phyloP scores from a whole-genome alignment of 2,329 filamentous ascomycete genomes.

The Ophiosphaerella narmari region DNA sequence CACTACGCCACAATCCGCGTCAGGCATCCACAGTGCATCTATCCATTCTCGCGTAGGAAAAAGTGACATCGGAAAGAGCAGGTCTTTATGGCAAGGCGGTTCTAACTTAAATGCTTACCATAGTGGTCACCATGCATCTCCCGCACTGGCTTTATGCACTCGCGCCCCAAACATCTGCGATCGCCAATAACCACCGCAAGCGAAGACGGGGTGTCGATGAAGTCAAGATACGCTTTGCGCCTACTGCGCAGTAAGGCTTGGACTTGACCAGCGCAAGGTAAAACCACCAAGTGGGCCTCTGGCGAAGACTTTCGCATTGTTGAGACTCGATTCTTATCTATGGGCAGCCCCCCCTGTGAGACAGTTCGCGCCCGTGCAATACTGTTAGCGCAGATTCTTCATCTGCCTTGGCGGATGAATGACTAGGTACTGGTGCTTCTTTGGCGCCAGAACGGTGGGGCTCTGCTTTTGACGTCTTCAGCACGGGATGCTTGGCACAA shows the following conservation, averaged over 20 bases:
- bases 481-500: conserved; percentile 38
- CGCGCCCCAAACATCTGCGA: neutral
- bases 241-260: conserved; percentile 18
- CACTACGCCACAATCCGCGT: neutral
- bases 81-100: too few relatives aligned
- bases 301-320: conserved; percentile 18
- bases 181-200: neutral
- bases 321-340: conserved; percentile 21
- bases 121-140: too few relatives aligned
- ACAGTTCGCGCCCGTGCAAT: conserved; percentile 19
- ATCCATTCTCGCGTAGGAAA: too few relatives aligned
- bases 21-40: too few relatives aligned
- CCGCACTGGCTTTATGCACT: neutral
- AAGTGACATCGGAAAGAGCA: too few relatives aligned
- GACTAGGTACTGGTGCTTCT: conserved; percentile 19
- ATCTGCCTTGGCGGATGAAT: conserved; percentile 21
- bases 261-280: conserved; percentile 22
- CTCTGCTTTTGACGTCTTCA: conserved; percentile 27
- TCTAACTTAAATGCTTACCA: too few relatives aligned
- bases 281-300: conserved; percentile 26
- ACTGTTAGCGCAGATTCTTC: conserved; percentile 13
- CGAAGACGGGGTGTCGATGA: conserved; percentile 7
- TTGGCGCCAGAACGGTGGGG: conserved; percentile 33
- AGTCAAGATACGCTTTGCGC: conserved; percentile 26
- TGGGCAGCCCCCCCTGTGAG: conserved; percentile 13